Evolutionary conservation across 2,329 filamentous ascomycete genomes (phyloP).

Genomic region (Aspergillus sojae): DNA sequence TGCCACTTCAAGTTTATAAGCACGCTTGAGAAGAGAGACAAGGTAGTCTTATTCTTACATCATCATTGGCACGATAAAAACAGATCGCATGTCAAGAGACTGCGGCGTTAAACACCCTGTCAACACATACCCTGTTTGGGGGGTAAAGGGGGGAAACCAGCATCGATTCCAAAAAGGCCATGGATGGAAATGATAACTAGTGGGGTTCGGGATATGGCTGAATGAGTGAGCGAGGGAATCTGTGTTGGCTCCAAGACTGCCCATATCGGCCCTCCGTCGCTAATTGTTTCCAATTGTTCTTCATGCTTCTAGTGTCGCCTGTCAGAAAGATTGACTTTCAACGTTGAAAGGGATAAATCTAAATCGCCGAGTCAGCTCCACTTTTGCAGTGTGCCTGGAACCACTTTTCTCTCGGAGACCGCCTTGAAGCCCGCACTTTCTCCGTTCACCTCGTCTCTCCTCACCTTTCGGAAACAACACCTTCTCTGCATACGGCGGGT

Average conservation of each 20-base stretch:
- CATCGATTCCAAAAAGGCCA: neutral
- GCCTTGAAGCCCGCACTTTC: constrained; percentile 1
- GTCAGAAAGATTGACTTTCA: constrained; percentile 10
- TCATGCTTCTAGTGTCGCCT: constrained; percentile 8
- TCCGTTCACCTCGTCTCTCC: neutral
- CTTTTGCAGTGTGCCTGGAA: constrained; percentile 4
- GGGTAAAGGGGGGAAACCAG: neutral
- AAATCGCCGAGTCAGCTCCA: neutral
- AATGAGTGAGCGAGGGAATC: neutral
- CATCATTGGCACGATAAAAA: neutral
- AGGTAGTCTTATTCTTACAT: neutral
- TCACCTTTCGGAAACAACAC: neutral
- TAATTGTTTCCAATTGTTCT: constrained; percentile 1
- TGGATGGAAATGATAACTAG: neutral
- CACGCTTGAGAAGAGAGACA: neutral
- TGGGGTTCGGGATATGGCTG: neutral
- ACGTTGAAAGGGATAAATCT: constrained; percentile 3
- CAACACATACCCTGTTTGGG: neutral
- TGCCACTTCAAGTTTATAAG: neutral
- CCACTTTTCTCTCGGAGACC: constrained; percentile 6
- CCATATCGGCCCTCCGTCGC: neutral
- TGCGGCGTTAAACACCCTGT: neutral
- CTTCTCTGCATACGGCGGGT: neutral
- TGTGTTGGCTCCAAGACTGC: neutral
- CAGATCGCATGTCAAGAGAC: neutral